These are phyloP conservation scores for Trapa incisa DNA, from an alignment of 345 rosid species.

Conservation along the genomic window DNA sequence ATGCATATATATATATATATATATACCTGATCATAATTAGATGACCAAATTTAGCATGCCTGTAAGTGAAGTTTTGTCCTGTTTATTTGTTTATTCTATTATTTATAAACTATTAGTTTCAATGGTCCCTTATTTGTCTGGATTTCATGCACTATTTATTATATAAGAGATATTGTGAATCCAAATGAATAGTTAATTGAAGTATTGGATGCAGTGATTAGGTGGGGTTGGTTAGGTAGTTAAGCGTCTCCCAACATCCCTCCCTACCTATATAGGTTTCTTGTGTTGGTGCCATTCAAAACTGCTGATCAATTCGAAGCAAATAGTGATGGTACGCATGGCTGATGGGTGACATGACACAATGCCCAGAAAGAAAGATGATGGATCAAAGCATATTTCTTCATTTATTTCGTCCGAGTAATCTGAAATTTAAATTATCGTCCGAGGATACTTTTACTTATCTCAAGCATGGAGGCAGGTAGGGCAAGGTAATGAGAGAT, in stretches of 20 bases:
- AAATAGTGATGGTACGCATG: no score
- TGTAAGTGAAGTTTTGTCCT: background rate
- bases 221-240: constrained; percentile 14
- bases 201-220: background rate
- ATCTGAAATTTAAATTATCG: no score
- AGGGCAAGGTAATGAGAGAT: no score
- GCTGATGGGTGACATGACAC: no score
- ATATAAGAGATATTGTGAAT: background rate
- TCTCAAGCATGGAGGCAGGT: no score
- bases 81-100: background rate
- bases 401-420: no score
- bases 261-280: background rate
- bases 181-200: background rate
- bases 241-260: constrained; percentile 18
- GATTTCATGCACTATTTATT: background rate
- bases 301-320: no score
- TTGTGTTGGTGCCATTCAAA: background rate
- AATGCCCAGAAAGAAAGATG: no score
- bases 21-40: constrained; percentile 13
- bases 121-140: no score
- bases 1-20: constrained; percentile 4
- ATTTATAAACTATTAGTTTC: background rate
- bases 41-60: constrained; percentile 26
- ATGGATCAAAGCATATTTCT: no score
- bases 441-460: no score